Base-by-base conservation (phyloP, 495 filamentous ascomycete species). In the Mytilinidion resinicola region DNA sequence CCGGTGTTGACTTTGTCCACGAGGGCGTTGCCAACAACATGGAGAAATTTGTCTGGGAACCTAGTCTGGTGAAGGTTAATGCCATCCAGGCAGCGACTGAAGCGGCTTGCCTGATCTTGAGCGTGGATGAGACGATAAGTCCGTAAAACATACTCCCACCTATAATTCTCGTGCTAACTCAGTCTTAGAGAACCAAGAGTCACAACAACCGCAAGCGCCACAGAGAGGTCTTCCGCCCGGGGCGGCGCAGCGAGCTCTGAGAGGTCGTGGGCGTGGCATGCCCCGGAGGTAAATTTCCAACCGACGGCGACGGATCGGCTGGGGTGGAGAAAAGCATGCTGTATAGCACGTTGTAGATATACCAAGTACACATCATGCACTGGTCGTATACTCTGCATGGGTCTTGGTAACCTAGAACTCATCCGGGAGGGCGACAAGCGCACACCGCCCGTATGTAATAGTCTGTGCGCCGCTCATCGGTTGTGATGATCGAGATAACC, bases 101-200 rank as follows among this genome's bases (percentile, higher is more conserved):
- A 76, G 93, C 93, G 9, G 84, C 85, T 55, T 98, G 93, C 76
- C 73, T 97, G 80, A 96, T 98, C 60, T 74, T 98, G 71, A 87
- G 88, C 63, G 92, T 98, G 38, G 92, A 98, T 70, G 92, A 98
- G 82, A 96, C 92, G 15, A 96, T 98, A 72, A 89, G 81, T 85
- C 74, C 69, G 80, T 77, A 39, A 53, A 49, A 7, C 21, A 11
- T 30, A 49, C 46, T 17, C 46, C 4, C 0, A 1, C 1, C 5
- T 20, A 21, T 25, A 21, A 21, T 49, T 12, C 25, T 49, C 46
- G 37, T n/a, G 37, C 58, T 66, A 62, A 62, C 37, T 34, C 17
- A 25, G 44, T 44, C 55, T 53, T 54, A 74, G 69, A 85, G 72
- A 98, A 96, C 74, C 88, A 98, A 77, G 89, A 96, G 75, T 91